Percentiles rank a stretch among this genome's conserved stretches.
phyloP scores from a whole-genome alignment of 225 moss, liverwort and hornwort genomes.

The Sphagnum contortum region DNA sequence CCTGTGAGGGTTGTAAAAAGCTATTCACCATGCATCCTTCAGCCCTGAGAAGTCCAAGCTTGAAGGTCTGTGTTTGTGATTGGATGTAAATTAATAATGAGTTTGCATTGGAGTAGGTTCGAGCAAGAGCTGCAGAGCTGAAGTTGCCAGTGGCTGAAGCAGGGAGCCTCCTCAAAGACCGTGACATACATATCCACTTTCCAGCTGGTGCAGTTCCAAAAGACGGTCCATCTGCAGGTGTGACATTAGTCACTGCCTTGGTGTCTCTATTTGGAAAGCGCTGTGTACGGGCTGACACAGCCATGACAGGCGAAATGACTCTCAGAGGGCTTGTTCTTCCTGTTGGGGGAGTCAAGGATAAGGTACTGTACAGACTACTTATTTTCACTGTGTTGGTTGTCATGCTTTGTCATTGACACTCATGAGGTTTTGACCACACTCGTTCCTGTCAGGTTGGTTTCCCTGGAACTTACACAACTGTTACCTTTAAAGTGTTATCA shows the following conservation, averaged over 20 bases:
- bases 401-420: too few relatives aligned
- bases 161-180: conserved; percentile 49
- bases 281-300: conserved; percentile 50
- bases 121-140: conserved; percentile 52
- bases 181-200: conserved; percentile 56
- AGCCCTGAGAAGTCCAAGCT: too few relatives aligned
- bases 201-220: conserved; percentile 59
- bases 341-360: conserved; percentile 52
- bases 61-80: too few relatives aligned
- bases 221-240: conserved; percentile 54
- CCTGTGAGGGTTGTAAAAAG: too few relatives aligned
- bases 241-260: conserved; percentile 49
- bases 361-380: conserved; percentile 7
- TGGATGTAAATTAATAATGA: too few relatives aligned
- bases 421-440: background rate
- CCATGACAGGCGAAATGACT: conserved; percentile 63
- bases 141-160: conserved; percentile 51
- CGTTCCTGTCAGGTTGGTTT: background rate
- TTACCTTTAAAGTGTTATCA: background rate
- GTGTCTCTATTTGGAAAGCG: conserved; percentile 54
- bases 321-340: conserved; percentile 43
- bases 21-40: too few relatives aligned
- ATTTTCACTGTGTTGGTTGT: too few relatives aligned
- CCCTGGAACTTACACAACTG: background rate
- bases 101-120: conserved; percentile 16